Conservation (phyloP, 352 stramenopile genomes). For the Globisporangium viniferum region DNA sequence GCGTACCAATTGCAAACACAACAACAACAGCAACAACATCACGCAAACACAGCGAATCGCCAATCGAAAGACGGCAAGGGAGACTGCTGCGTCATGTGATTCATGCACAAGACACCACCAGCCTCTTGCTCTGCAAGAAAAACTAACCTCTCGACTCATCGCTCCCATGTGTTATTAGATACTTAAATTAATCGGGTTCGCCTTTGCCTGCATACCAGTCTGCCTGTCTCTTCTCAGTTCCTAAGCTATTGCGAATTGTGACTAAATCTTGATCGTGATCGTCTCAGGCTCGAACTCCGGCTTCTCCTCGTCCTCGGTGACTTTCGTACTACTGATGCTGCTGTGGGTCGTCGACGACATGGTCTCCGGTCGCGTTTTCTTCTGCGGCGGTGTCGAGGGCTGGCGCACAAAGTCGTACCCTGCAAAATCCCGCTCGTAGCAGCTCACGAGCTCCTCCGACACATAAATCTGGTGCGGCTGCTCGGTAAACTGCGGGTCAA, state of each 20-base stretch:
- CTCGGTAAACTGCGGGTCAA: constrained; percentile 83
- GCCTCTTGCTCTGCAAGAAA: neutral
- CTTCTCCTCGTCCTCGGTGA: constrained; percentile 45
- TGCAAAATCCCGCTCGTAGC: constrained; percentile 77
- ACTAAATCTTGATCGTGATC: constrained; percentile 60
- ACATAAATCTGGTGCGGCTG: constrained; percentile 82
- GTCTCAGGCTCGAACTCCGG: constrained; percentile 50
- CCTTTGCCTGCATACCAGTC: neutral
- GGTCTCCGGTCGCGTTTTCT: neutral
- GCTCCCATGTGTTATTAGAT: constrained; percentile 7
- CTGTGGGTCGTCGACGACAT: neutral
- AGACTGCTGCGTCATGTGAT: constrained; percentile 56
- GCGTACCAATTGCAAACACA: constrained; percentile 39
- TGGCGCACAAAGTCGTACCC: constrained; percentile 81
- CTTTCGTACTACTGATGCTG: constrained; percentile 32
- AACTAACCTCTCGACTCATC: neutral
- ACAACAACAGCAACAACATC: constrained; percentile 29
- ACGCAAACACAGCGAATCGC: constrained; percentile 14
- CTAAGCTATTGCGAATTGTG: constrained; percentile 7
- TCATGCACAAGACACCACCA: neutral
- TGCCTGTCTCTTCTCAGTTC: constrained; percentile 3
- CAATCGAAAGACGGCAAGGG: constrained; percentile 18
- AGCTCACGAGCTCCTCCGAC: constrained; percentile 54
- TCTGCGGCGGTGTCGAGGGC: constrained; percentile 8
- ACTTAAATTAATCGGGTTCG: constrained; percentile 20